Percentiles rank a stretch among this genome's conserved stretches.
phyloP scores from a whole-genome alignment of 371 early-diverging fungal genomes.

The Basidiobolus meristosporus region DNA sequence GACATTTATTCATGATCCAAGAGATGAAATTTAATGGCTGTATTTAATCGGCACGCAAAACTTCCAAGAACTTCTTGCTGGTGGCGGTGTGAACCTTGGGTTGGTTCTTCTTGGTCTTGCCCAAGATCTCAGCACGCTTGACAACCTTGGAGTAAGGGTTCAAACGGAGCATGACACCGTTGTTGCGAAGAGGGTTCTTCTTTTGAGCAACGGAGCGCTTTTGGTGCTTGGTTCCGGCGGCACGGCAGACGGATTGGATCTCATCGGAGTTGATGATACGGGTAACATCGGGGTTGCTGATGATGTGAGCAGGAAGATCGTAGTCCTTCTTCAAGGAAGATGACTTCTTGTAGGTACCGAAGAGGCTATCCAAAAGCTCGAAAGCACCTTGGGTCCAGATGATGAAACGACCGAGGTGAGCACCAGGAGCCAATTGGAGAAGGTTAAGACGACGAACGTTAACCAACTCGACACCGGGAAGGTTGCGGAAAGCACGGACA shows the following conservation, averaged over 20 bases:
- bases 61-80: no score
- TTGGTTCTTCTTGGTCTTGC: slow-evolving; percentile 1
- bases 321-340: slow-evolving; percentile 89
- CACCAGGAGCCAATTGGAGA: slow-evolving; percentile 98
- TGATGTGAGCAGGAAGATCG: slow-evolving; percentile 71
- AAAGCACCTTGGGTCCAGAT: slow-evolving; percentile 99
- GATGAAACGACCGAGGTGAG: slow-evolving; percentile 98
- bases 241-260: slow-evolving; percentile 87
- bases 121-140: slow-evolving; percentile 63
- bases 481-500: slow-evolving; percentile 96
- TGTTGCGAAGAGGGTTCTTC: slow-evolving; percentile 96
- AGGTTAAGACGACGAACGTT: slow-evolving; percentile 90
- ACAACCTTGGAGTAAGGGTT: slow-evolving; percentile 92
- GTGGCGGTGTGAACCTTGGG: no score
- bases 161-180: slow-evolving; percentile 77
- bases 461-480: slow-evolving; percentile 96
- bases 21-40: no score
- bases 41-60: no score
- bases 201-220: slow-evolving; percentile 85
- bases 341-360: slow-evolving; percentile 70
- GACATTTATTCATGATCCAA: no score
- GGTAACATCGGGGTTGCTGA: slow-evolving; percentile 88
- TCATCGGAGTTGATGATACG: slow-evolving; percentile 96
- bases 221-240: slow-evolving; percentile 57
- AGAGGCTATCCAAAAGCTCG: slow-evolving; percentile 85